phyloP scores from a whole-genome alignment of 208 protist species.

The Trypanosomatidae sp. region DNA sequence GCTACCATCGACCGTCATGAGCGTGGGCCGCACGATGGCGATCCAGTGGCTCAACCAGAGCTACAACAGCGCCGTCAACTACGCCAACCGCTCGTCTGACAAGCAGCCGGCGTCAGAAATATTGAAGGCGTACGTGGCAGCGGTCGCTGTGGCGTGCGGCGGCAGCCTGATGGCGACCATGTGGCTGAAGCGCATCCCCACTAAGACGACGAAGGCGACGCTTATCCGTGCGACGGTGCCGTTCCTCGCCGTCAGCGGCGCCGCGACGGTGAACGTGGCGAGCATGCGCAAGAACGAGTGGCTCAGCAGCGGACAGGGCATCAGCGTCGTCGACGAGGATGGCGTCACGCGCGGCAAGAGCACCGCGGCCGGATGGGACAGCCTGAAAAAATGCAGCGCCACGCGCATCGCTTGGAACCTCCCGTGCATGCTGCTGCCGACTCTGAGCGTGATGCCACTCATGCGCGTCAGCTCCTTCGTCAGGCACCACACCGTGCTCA shows the following conservation, averaged over 20 bases:
- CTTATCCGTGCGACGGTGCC: slow-evolving; percentile 85
- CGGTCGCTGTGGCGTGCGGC: slow-evolving; percentile 67
- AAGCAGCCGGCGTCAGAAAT: slow-evolving; percentile 80
- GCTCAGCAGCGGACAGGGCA: slow-evolving; percentile 68
- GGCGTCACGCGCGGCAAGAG: slow-evolving; percentile 70
- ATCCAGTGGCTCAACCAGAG: slow-evolving; percentile 95
- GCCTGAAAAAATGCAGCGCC: slow-evolving; percentile 75
- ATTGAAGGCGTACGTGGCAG: slow-evolving; percentile 77
- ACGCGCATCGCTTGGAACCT: slow-evolving; percentile 81
- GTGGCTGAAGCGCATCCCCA: slow-evolving; percentile 54
- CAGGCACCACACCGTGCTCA: slow-evolving; percentile 31
- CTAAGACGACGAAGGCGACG: slow-evolving; percentile 51
- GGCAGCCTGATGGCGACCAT: slow-evolving; percentile 65
- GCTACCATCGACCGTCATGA: slow-evolving; percentile 64
- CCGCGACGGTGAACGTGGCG: slow-evolving; percentile 86
- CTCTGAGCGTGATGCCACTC: slow-evolving; percentile 78
- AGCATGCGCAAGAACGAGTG: slow-evolving; percentile 92
- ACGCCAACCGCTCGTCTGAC: slow-evolving; percentile 93
- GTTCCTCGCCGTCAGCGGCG: slow-evolving; percentile 74
- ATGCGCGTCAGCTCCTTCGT: slow-evolving; percentile 31
- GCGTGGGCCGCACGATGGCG: slow-evolving; percentile 67
- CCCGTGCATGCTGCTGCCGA: slow-evolving; percentile 88
- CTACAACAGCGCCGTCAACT: slow-evolving; percentile 94
- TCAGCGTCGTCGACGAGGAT: slow-evolving; percentile 88
- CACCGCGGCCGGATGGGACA: slow-evolving; percentile 71